Base-by-base conservation (phyloP, 1,284 basidiomycete genomes). In the Trametes versicolor region DNA sequence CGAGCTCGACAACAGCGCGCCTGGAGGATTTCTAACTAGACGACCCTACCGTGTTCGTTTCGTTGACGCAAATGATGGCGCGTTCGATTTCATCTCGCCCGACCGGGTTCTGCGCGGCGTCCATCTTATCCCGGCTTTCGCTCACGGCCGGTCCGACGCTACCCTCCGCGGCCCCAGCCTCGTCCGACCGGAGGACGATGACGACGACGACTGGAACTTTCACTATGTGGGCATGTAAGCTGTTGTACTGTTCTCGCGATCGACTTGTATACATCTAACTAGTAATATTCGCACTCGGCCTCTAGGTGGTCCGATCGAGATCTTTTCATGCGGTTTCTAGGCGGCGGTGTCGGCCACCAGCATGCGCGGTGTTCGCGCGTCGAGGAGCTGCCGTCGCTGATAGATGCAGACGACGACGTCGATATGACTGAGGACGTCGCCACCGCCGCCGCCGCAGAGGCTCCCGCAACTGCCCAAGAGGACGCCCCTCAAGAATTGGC, bases 61-160 rank as follows among this genome's bases (percentile, higher is more conserved):
- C 50, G 39, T 73, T 23, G 57, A 61, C 1, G 45, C 58, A n/a
- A 34, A 50, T 2, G 66, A 75, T 37, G 55, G 55, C 0, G 71
- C 74, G 0, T 78, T 76, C 53, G 74, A 71, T 0, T 79, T 79
- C 64, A 45, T 79, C n/a, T 66, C 76, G 57, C 77, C 77, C 0
- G 43, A 48, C 0, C 62, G 72, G 23, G 71, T 79, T 1, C 59
- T 77, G 73, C 1, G 76, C 60, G 2, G 63, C 9, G 27, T 59
- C 2, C 76, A 79, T 47, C 45, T 79, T 6, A 74, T 77, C n/a
- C 77, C 76, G 0, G 65, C 65, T 2, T 77, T 76, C 60, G 49
- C 37, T 1, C 21, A 62, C 23, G 74, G 72, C 1, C 54, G n/a
- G 1, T 70, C 72, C 4, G 34, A 55, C 17, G 4, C 39, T 17